These are phyloP conservation scores for Ploettnerulaceae sp. DNA, from an alignment of 2,329 filamentous ascomycete species.

Conservation along the genomic window DNA sequence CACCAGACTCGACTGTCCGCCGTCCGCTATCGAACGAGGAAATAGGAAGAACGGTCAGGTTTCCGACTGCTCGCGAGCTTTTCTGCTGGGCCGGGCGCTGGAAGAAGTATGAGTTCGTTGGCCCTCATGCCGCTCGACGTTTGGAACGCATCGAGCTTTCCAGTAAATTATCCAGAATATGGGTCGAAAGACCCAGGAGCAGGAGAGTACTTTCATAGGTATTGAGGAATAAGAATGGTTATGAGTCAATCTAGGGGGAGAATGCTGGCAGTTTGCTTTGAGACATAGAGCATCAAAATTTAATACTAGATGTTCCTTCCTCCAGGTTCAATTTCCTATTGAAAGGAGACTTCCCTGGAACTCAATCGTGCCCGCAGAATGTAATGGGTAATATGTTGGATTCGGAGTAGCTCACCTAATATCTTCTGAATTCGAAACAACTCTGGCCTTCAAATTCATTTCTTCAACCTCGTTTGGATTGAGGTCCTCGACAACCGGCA, in stretches of 20 bases:
- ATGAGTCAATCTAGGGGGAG: background rate
- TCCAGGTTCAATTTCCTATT: too few relatives aligned
- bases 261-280: too few relatives aligned
- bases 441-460: too few relatives aligned
- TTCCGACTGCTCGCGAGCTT: background rate
- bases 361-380: too few relatives aligned
- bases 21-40: conserved; percentile 6
- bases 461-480: too few relatives aligned
- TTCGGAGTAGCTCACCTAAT: too few relatives aligned
- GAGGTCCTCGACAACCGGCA: too few relatives aligned
- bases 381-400: too few relatives aligned
- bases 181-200: conserved; percentile 13
- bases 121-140: conserved; percentile 8
- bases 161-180: conserved; percentile 12
- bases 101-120: background rate
- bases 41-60: conserved; percentile 8
- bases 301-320: too few relatives aligned
- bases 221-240: background rate
- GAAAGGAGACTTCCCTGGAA: too few relatives aligned
- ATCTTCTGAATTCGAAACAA: too few relatives aligned
- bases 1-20: background rate
- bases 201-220: conserved; percentile 18
- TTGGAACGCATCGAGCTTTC: conserved; percentile 1
- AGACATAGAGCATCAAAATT: too few relatives aligned
- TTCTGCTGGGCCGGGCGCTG: background rate